A percentile compares a stretch with the other conserved stretches of the same genome.
phyloP scores from a whole-genome alignment of 116 monocot species.

The Phalaenopsis hybrid region DNA sequence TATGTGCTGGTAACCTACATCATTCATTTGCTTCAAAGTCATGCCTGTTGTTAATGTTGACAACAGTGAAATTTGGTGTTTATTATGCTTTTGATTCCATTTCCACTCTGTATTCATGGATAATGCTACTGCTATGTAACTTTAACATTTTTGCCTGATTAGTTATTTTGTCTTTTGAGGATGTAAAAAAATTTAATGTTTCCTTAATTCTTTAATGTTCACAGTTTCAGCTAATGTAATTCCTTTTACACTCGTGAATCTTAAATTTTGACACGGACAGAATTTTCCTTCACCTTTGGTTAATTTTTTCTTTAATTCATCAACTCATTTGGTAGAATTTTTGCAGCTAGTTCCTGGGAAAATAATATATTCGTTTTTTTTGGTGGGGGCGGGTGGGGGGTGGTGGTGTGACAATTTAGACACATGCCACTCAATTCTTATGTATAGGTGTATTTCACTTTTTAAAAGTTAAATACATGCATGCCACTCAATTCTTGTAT shows the following conservation, averaged over 20 bases:
- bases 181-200: not conserved
- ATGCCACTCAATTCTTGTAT: too few species aligned
- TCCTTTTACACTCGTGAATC: not conserved
- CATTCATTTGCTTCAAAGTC: conserved; percentile 16
- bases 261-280: not conserved
- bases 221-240: not conserved
- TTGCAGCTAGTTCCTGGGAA: not conserved
- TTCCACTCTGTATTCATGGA: conserved; percentile 15
- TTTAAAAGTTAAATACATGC: too few species aligned
- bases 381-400: not conserved
- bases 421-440: too few species aligned
- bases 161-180: not conserved
- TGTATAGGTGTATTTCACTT: too few species aligned
- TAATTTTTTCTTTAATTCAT: too few species aligned
- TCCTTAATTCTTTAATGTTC: not conserved
- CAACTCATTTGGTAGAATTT: not conserved
- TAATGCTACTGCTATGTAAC: conserved; percentile 6
- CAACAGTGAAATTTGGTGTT: conserved; percentile 15
- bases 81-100: conserved; percentile 21
- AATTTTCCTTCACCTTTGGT: not conserved
- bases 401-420: too few species aligned
- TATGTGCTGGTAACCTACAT: conserved; percentile 26
- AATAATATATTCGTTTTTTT: not conserved
- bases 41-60: conserved; percentile 20
- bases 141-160: conserved; percentile 7